Base-by-base conservation (phyloP, 2,329 filamentous ascomycete genomes). In the Exserohilum rostratum region DNA sequence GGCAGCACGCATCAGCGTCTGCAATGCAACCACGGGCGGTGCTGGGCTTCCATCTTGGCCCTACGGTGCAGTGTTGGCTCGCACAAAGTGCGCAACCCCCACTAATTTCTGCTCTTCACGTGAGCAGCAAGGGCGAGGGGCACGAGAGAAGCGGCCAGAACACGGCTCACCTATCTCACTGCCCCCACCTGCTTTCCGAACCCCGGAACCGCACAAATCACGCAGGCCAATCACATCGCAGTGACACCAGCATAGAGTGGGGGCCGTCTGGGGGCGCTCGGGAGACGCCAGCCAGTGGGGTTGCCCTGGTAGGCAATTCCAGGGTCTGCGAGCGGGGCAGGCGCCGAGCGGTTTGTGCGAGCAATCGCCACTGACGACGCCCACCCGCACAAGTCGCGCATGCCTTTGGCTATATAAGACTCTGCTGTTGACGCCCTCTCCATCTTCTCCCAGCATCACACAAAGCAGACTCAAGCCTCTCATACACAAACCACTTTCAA, bases 361-460 rank as follows among this genome's bases (percentile, higher is more conserved):
- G 27, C 30, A 40, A 31, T 29, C 42, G 34, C 47, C 42, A 31
- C 42, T 39, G 42, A 17, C 15, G 29, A 35, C 29, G 30, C 46
- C 31, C 25, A 46, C 11, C 52, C 59, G 59, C 59, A 61, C 59
- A 66, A 65, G 57, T 60, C 56, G 64, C 64, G 61, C 61, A 66
- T 37, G 46, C 30, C n/a, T 13, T 3, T 27, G 31, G 56, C 34
- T 56, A 60, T 66, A 64, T 60, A 58, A 57, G 34, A 50, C 17
- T 34, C 12, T 29, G 2, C 18, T 20, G 17, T 31, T 25, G 9
- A n/a, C 13, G 11, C 10, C 11, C 15, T 12, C 9, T 5, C n/a
- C 22, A 3, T n/a, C 15, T 17, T 43, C 38, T 18, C 40, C 35
- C 37, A 25, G 4, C 37, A 44, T 18, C 22, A 25, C 13, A 25